Evolutionary conservation across 345 rosid species (phyloP).

Genomic region (Odontarrhena argentea): DNA sequence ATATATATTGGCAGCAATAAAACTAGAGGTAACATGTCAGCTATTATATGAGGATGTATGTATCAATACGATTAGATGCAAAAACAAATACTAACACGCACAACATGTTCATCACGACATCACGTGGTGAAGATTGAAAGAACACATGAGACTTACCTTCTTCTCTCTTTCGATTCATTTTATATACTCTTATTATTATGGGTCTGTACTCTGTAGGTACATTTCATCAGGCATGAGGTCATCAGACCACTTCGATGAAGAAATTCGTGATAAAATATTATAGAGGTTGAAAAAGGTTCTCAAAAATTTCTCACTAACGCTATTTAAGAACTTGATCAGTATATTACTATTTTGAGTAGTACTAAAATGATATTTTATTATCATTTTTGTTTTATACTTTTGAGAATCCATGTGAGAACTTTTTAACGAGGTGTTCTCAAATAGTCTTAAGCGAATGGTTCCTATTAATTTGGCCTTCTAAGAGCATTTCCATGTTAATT

Average conservation of each 20-base stretch:
- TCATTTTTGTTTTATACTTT: too few species aligned
- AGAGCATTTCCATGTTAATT: neutral
- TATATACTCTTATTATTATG: neutral
- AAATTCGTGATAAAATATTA: too few species aligned
- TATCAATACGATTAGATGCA: neutral
- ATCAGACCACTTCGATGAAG: neutral
- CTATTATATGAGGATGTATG: neutral
- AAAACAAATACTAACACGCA: neutral
- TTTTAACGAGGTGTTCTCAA: too few species aligned
- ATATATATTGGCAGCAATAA: neutral
- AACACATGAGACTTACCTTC: conserved; percentile 29
- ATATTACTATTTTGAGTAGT: too few species aligned
- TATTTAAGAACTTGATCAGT: too few species aligned
- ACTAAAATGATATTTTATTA: too few species aligned
- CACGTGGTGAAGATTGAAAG: conserved; percentile 23
- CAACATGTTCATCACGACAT: conserved; percentile 20
- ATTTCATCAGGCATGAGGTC: conserved; percentile 31
- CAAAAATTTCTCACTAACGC: too few species aligned
- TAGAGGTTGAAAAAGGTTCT: too few species aligned
- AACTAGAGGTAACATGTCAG: conserved; percentile 5
- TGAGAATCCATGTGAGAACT: too few species aligned
- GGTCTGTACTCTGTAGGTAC: neutral
- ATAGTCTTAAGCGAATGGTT: neutral
- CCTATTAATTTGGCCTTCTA: neutral
- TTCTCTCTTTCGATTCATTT: neutral